phyloP scores from a whole-genome alignment of 495 filamentous ascomycete species.

The Cercophora samala region DNA sequence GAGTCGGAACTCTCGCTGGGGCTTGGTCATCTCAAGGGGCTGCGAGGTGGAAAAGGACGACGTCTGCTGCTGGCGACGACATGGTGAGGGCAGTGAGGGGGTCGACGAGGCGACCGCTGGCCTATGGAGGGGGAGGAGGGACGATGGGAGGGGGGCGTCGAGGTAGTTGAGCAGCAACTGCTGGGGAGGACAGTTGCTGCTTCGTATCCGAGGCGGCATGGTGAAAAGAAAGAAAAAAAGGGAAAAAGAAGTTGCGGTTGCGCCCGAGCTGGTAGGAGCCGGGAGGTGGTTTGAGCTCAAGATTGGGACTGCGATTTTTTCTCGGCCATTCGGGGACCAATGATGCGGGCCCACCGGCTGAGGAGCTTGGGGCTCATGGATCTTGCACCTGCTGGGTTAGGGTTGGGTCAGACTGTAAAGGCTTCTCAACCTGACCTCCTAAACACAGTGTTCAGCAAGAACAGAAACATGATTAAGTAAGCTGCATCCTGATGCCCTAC shows the following conservation, averaged over 20 bases:
- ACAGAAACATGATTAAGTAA: too few relatives aligned
- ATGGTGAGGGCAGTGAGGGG: conserved; percentile 8
- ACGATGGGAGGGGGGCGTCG: conserved; percentile 13
- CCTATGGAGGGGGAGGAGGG: background rate
- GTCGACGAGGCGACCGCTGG: conserved; percentile 12
- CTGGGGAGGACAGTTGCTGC: conserved; percentile 23
- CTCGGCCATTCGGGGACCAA: background rate
- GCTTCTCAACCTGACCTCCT: background rate
- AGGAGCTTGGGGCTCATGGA: background rate
- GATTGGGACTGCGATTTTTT: conserved; percentile 19
- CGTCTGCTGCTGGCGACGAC: conserved; percentile 10
- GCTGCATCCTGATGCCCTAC: too few relatives aligned
- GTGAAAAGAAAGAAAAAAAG: conserved; percentile 8
- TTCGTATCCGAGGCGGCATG: conserved; percentile 34
- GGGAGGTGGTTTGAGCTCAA: background rate
- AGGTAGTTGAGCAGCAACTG: conserved; percentile 26
- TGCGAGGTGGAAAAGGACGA: conserved; percentile 29
- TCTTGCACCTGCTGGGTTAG: background rate
- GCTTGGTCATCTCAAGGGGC: conserved; percentile 16
- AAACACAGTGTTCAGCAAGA: background rate
- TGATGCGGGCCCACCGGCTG: background rate
- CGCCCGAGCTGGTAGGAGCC: background rate
- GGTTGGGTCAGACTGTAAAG: background rate
- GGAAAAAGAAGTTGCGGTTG: background rate
- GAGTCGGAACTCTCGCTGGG: conserved; percentile 21